Conservation (phyloP, 345 rosid genomes). For the Kernera saxatilis region DNA sequence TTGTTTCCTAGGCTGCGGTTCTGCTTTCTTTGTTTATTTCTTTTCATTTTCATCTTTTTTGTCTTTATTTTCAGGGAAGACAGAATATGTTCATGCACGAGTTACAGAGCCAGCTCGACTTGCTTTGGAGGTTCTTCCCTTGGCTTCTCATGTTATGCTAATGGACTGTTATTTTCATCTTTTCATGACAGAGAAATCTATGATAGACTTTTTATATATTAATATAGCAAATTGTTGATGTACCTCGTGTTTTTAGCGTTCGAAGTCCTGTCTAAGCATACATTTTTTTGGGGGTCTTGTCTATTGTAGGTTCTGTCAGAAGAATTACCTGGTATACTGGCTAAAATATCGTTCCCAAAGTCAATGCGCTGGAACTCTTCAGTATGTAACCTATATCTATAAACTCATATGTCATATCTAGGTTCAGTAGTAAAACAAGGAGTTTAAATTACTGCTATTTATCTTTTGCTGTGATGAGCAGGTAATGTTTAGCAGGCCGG, state of each 20-base stretch:
- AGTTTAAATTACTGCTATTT: neutral
- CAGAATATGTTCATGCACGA: constrained; percentile 68
- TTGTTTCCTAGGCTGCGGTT: neutral
- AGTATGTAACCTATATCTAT: constrained; percentile 33
- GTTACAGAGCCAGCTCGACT: constrained; percentile 65
- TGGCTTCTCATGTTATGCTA: constrained; percentile 20
- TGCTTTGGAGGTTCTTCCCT: constrained; percentile 64
- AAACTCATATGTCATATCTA: neutral
- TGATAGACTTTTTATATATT: neutral
- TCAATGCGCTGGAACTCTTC: constrained; percentile 97
- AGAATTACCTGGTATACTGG: constrained; percentile 63
- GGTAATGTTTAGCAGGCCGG: constrained; percentile 87
- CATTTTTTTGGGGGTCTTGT: neutral
- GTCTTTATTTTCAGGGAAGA: constrained; percentile 55
- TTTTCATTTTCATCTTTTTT: neutral
- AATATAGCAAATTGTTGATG: neutral
- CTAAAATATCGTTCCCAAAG: constrained; percentile 82
- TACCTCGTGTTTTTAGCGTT: neutral
- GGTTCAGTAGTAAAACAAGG: neutral
- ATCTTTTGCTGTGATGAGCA: constrained; percentile 34
- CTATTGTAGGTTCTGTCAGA: constrained; percentile 67
- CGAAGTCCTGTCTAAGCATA: neutral
- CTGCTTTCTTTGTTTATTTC: neutral
- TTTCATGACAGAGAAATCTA: neutral
- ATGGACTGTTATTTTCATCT: neutral